Evolutionary conservation across 2,329 filamentous ascomycete genomes (phyloP).

Genomic region (Chrysoporthe puriensis): DNA sequence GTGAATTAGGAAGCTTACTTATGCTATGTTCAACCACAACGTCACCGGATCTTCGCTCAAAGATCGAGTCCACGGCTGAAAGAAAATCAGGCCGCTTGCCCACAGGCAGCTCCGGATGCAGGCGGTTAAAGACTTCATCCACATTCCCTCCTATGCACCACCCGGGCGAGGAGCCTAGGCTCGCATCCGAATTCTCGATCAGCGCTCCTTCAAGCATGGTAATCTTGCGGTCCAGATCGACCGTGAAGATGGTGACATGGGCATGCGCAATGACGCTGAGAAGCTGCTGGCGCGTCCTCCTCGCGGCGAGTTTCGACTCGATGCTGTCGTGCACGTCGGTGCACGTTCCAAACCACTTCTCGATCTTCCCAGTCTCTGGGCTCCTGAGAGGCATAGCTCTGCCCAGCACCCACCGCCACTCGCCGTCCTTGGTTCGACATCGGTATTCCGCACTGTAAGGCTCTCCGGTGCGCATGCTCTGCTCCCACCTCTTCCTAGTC

Average conservation of each 20-base stretch:
- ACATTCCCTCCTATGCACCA: constrained; percentile 42
- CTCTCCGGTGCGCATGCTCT: constrained; percentile 67
- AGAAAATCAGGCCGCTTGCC: constrained; percentile 55
- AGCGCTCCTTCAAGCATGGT: constrained; percentile 72
- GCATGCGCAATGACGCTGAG: constrained; percentile 75
- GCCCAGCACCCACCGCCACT: constrained; percentile 80
- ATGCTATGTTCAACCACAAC: constrained; percentile 68
- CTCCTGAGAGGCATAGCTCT: constrained; percentile 71
- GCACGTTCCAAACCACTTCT: constrained; percentile 80
- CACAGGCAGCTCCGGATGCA: constrained; percentile 48
- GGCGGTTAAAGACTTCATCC: constrained; percentile 63
- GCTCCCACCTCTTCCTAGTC: constrained; percentile 61
- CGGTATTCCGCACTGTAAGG: constrained; percentile 74
- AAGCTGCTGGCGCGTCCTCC: constrained; percentile 70
- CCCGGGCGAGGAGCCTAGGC: constrained; percentile 33
- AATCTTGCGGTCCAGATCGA: constrained; percentile 64
- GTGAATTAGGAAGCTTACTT: constrained; percentile 40
- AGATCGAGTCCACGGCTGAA: constrained; percentile 64
- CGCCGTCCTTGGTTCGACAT: constrained; percentile 66
- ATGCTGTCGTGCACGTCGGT: constrained; percentile 80
- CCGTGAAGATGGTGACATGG: constrained; percentile 75
- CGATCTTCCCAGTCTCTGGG: constrained; percentile 66
- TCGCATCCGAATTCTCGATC: constrained; percentile 52
- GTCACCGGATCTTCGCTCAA: constrained; percentile 62
- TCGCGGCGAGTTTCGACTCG: constrained; percentile 67